A percentile compares a stretch with the other conserved stretches of the same genome.
Evolutionary conservation across 768 basidiomycete genomes (phyloP).

Genomic region (Rhizopogon salebrosus): DNA sequence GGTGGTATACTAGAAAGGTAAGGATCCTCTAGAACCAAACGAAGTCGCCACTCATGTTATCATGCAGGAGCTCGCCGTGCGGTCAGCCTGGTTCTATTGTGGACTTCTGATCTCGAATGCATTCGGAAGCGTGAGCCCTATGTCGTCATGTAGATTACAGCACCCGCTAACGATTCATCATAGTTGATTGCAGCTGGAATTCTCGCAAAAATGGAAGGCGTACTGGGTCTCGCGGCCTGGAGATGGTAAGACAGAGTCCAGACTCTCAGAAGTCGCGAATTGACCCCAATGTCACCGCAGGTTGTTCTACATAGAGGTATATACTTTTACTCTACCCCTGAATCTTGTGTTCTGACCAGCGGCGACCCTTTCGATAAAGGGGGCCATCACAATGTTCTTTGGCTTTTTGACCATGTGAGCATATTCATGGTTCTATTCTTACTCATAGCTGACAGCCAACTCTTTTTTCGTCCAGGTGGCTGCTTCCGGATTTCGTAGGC

Average conservation of each 20-base stretch:
- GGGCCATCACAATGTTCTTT: conserved; percentile 55
- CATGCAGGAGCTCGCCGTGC: conserved; percentile 56
- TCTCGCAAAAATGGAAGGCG: conserved; percentile 62
- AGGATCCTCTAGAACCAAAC: neutral
- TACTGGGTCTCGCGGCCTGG: conserved; percentile 64
- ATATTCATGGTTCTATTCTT: neutral
- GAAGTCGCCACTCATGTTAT: neutral
- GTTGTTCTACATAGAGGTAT: conserved; percentile 69
- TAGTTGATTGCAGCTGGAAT: conserved; percentile 75
- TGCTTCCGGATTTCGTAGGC: conserved; percentile 55
- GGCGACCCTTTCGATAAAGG: conserved; percentile 30
- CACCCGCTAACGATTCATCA: neutral
- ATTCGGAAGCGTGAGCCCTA: conserved; percentile 51
- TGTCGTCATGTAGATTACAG: neutral
- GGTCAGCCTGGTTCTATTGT: conserved; percentile 54
- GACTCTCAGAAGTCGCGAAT: neutral
- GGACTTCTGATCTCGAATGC: conserved; percentile 63
- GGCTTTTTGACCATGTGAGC: conserved; percentile 49
- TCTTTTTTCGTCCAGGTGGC: conserved; percentile 36
- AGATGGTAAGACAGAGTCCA: conserved; percentile 42
- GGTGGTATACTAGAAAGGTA: conserved; percentile 48
- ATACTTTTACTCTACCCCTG: neutral
- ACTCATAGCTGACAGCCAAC: neutral
- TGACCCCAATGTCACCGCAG: conserved; percentile 22
- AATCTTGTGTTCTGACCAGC: neutral